Evolutionary conservation across 306 rosid species (phyloP), one percentile per base, ranked within the genome.

Genomic region (Casuarina cunninghamiana): DNA sequence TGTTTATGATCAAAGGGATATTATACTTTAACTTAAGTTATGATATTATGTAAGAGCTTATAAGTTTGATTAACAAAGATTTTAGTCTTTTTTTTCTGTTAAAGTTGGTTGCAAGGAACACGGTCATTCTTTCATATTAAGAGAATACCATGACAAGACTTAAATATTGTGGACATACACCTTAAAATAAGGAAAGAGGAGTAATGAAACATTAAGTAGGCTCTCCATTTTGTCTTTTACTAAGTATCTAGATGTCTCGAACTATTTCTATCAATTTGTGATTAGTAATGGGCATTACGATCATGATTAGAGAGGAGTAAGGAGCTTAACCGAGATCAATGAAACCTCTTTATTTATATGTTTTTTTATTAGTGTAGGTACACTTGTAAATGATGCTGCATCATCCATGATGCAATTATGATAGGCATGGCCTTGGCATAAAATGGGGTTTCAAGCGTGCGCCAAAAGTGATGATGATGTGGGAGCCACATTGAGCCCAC

Each of bases 391-490:
- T 67, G 51, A 42, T 67, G 50, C 3, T 15, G 10, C 65, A 53
- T 15, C 74, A 67, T 49, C 71, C 63, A 71, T 78, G 72, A 58
- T 39, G 39, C 60, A 48, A 71, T 78, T 70, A 60, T 49, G 32
- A 78, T 19, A 6, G 71, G 45, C 12, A 65, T 38, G 48, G 71
- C 10, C 72, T 55, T 71, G 75, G 60, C 32, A 69, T 58, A 10
- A 66, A 54, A 26, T 32, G 46, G 44, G 71, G 53, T n/a, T 62
- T 61, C 13, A 75, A 67, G 76, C 76, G 73, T 80, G 76, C 79
- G 63, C 38, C 39, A 38, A 12, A 48, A 65, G 69, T 62, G 69
- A 80, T 75, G 49, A 69, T 45, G 17, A 21, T 66, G 69, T 66
- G 46, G 68, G 55, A 44, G 19, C 39, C 71, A 48, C 19, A 0